Conservation (phyloP, 2,329 filamentous ascomycete genomes). For the Arthrobotrys iridis region DNA sequence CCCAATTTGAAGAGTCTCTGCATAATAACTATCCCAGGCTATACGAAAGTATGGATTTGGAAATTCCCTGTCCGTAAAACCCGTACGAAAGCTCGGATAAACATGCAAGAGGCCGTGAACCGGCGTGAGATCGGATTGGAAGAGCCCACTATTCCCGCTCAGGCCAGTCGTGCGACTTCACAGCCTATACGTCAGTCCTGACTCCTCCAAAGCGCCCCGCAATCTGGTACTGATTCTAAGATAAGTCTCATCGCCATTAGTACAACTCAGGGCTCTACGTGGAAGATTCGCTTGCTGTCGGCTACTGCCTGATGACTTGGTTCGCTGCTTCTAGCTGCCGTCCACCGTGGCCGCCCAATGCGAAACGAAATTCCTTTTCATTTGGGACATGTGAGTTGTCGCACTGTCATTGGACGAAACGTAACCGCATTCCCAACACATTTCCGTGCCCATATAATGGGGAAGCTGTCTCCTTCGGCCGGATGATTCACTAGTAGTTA, state of each 20-base stretch:
- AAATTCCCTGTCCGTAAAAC: neutral
- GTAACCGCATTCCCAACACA: slow-evolving; percentile 50
- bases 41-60: neutral
- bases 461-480: slow-evolving; percentile 24
- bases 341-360: slow-evolving; percentile 29
- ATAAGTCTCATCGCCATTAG: neutral
- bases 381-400: slow-evolving; percentile 43
- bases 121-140: neutral
- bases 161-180: slow-evolving; percentile 7
- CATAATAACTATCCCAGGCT: too few relatives aligned
- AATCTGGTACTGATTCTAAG: neutral
- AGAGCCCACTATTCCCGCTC: slow-evolving; percentile 3
- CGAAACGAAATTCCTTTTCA: slow-evolving; percentile 20
- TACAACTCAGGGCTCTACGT: slow-evolving; percentile 1
- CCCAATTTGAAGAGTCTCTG: too few relatives aligned
- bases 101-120: slow-evolving; percentile 2
- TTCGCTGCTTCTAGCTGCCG: neutral
- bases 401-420: slow-evolving; percentile 35
- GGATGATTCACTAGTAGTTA: neutral
- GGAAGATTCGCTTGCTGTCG: neutral
- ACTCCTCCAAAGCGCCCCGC: neutral
- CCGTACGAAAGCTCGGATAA: neutral
- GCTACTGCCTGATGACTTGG: slow-evolving; percentile 32
- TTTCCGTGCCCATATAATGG: slow-evolving; percentile 29
- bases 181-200: neutral